phyloP scores from a whole-genome alignment of 768 basidiomycete species.

The Mycena haematopus region DNA sequence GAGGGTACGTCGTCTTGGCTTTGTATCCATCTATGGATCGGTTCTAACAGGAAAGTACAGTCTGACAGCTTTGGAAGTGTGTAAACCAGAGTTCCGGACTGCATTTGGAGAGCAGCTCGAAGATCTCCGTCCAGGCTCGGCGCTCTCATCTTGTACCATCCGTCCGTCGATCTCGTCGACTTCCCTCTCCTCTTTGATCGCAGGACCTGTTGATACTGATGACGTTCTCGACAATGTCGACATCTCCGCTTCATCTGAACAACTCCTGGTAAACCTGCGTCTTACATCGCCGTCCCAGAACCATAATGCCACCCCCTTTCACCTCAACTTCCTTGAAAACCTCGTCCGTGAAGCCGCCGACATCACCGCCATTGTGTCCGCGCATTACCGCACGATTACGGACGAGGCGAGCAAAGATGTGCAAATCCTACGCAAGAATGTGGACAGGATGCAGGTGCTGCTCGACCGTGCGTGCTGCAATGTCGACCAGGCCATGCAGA shows the following conservation, averaged over 20 bases:
- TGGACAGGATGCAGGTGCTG: constrained; percentile 51
- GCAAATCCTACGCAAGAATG: constrained; percentile 49
- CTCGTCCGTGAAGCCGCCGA: constrained; percentile 56
- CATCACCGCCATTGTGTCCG: constrained; percentile 52
- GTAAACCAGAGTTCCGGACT: constrained; percentile 67
- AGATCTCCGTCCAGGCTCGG: constrained; percentile 55
- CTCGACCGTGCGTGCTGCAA: constrained; percentile 51
- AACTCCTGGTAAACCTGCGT: constrained; percentile 61
- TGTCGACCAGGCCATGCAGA: constrained; percentile 50
- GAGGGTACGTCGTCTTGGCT: constrained; percentile 60
- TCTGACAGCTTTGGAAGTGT: constrained; percentile 71
- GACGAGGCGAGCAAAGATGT: constrained; percentile 59
- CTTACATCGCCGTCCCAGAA: constrained; percentile 50
- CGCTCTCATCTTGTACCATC: constrained; percentile 61
- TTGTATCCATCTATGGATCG: background rate
- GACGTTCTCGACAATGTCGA: constrained; percentile 51
- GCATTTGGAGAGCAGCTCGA: constrained; percentile 64
- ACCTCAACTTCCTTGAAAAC: constrained; percentile 51
- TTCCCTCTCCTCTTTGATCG: constrained; percentile 53
- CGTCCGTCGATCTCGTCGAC: constrained; percentile 54
- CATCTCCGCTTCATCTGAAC: constrained; percentile 49
- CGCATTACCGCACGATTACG: constrained; percentile 58
- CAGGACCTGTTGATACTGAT: constrained; percentile 29
- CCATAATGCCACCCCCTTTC: constrained; percentile 44
- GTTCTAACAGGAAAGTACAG: constrained; percentile 40